phyloP scores from a whole-genome alignment of 75 land plant species.

The Isoetes taiwanensis region DNA sequence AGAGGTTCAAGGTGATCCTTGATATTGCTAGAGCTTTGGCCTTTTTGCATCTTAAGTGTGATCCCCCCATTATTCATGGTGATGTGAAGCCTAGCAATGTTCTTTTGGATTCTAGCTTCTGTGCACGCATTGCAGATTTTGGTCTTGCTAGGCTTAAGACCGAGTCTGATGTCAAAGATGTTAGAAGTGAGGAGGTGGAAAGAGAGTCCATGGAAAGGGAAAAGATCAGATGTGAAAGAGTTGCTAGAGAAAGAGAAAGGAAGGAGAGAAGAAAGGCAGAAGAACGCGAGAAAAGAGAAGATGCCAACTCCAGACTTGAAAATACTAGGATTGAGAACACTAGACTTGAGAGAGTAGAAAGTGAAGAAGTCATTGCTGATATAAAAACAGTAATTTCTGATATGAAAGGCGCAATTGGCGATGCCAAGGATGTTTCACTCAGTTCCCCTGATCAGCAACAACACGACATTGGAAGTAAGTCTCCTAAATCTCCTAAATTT shows the following conservation, averaged over 20 bases:
- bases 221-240: slow-evolving; percentile 13
- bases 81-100: slow-evolving; percentile 96
- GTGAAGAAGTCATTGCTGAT: background rate
- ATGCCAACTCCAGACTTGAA: background rate
- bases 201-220: slow-evolving; percentile 19
- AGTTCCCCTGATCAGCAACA: slow-evolving; percentile 1
- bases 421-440: slow-evolving; percentile 14
- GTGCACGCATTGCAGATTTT: slow-evolving; percentile 77
- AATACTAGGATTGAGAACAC: background rate
- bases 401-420: background rate
- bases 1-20: slow-evolving; percentile 27
- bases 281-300: slow-evolving; percentile 33
- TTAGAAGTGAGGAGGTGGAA: slow-evolving; percentile 10
- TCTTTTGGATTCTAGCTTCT: slow-evolving; percentile 38
- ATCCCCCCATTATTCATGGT: slow-evolving; percentile 85
- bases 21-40: slow-evolving; percentile 46
- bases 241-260: slow-evolving; percentile 13
- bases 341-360: background rate
- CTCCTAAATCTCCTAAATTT: background rate
- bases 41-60: slow-evolving; percentile 49
- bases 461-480: background rate
- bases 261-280: slow-evolving; percentile 25
- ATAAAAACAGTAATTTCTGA: background rate
- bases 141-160: slow-evolving; percentile 60
- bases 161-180: slow-evolving; percentile 4